Evolutionary conservation across 768 basidiomycete genomes (phyloP), one percentile per base, ranked within the genome.

Genomic region (Chalciporus sphaerocephalus): DNA sequence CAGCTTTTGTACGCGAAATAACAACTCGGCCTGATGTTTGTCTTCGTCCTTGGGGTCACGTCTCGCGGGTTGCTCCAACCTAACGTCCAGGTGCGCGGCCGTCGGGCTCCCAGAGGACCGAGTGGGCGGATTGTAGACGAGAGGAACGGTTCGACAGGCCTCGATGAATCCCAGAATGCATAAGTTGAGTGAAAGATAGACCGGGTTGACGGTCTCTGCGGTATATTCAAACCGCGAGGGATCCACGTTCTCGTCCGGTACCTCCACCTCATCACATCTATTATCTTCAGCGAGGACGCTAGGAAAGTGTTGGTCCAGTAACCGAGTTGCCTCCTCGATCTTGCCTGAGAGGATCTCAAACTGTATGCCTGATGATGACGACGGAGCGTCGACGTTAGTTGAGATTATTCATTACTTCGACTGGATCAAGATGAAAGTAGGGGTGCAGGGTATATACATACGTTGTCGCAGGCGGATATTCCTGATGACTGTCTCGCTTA

Each of bases 151-250:
- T 22, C 92, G 81, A 52, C 90, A 82, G 17, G 83, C 77, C 65
- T 97, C 94, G 57, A 89, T 83, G 69, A 96, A 97, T 2, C 80
- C 79, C 33, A 87, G 83, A 38, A 96, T 88, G 40, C 85, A 85
- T 30, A 97, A 81, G 60, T 96, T 93, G 50, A 97, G 76, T 15
- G 73, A 70, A 42, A 95, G 74, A 55, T 92, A 89, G 2, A 71
- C 64, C n/a, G 92, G 85, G 38, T 85, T 74, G 6, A 91, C 85
- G 2, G 79, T 84, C 3, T 80, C 68, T 20, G 78, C 69, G 17
- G 77, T 62, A 51, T 80, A 85, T 45, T 75, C 66, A 34, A 76
- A 64, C 27, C 60, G 61, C 54, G 69, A 30, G 54, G 66, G 48
- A 56, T 69, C 48, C 42, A 44, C 43, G 23, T 64, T 50, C 28